Base-by-base conservation (phyloP, 2,329 filamentous ascomycete genomes). In the Sclerotinia trifoliorum region DNA sequence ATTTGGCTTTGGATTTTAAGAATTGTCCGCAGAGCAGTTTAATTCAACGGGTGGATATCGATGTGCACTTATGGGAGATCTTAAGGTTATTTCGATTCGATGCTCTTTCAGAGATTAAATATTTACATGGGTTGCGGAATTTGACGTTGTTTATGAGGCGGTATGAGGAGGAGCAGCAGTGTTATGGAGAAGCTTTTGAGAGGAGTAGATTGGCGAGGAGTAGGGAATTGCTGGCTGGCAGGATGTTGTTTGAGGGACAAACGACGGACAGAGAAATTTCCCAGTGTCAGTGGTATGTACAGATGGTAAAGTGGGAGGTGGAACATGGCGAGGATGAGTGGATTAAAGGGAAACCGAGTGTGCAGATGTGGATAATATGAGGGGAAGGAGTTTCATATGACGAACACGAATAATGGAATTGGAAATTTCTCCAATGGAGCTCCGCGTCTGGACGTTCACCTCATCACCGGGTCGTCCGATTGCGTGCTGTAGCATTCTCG, bases 311-410 rank as follows among this genome's bases (percentile, higher is more conserved):
- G 58, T 44, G 67, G 62, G 67, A 69, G 24, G 24, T 70, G 17
- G 69, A 66, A 39, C 51, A 67, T 60, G 61, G 58, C 21, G 26
- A 32, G 5, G 49, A 68, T 56, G 26, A 48, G 15, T 58, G 54
- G 66, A 51, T 39, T 26, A 19, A 63, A 2, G 55, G 48, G 46
- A 54, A 32, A 29, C 68, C 68, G 21, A 65, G 51, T 65, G 68
- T 70, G 46, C 68, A 70, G 46, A 68, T 70, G 68, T 68, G 68
- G 61, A 61, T 69, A 21, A 51, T 57, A 39, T 69, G 63, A 69
- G 19, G 13, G 17, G 35, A 21, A 24, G 10, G 21, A 21, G 24
- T 26, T 54, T 55, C 11, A 24, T 65, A 8, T 6, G 29, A 42
- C 3, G 49, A 48, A 44, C 29, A 46, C 10, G 42, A 61, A 44